Conservation (phyloP, 768 basidiomycete species). For the Boletales sp. region DNA sequence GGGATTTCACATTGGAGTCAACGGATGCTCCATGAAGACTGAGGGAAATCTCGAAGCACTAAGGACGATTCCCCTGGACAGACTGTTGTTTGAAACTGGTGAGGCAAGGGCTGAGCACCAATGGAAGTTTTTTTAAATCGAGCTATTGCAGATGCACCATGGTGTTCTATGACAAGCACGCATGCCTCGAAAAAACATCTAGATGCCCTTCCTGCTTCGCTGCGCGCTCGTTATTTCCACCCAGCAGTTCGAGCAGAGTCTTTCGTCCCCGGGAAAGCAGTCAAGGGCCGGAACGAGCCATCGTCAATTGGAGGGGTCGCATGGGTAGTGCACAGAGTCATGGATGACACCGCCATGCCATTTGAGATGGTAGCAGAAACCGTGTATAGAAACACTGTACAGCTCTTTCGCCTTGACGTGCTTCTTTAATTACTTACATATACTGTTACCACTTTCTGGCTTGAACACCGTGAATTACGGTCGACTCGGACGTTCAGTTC, state of each 20-base stretch:
- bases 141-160: constrained; percentile 54
- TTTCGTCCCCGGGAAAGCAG: constrained; percentile 54
- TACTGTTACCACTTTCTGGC: too few relatives aligned
- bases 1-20: constrained; percentile 61
- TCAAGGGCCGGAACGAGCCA: constrained; percentile 81
- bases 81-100: constrained; percentile 77
- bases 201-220: constrained; percentile 41
- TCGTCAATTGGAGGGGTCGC: constrained; percentile 62
- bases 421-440: constrained; percentile 16
- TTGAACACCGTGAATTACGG: too few relatives aligned
- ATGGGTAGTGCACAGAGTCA: constrained; percentile 59
- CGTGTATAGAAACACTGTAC: constrained; percentile 61
- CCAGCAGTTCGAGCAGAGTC: constrained; percentile 51
- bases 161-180: constrained; percentile 67
- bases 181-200: constrained; percentile 58
- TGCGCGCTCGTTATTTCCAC: constrained; percentile 51
- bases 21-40: constrained; percentile 78
- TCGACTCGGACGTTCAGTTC: too few relatives aligned
- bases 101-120: background rate
- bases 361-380: constrained; percentile 54
- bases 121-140: background rate
- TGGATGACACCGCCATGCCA: constrained; percentile 40
- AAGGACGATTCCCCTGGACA: constrained; percentile 53
- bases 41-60: constrained; percentile 56
- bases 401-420: constrained; percentile 53